These are phyloP conservation scores for Sequoia sempervirens DNA, from an alignment of 75 land plant species.

Conservation along the genomic window DNA sequence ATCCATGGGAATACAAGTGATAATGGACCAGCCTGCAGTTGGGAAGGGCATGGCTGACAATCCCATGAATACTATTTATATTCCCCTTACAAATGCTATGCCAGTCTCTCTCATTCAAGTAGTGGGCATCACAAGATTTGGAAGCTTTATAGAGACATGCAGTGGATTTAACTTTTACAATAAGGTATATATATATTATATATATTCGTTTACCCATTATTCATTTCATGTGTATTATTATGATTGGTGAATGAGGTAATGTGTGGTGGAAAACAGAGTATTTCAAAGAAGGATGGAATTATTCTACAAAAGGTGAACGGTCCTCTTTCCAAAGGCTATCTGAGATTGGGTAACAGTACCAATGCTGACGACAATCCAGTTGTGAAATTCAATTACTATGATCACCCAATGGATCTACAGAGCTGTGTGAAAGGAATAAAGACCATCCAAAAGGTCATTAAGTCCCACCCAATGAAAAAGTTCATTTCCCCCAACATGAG, in stretches of 20 bases:
- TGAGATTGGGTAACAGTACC: neutral
- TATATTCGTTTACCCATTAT: neutral
- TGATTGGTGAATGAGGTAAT: neutral
- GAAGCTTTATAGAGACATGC: constrained; percentile 56
- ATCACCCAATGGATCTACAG: neutral
- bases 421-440: neutral
- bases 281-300: neutral
- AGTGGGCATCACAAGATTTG: constrained; percentile 68
- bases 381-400: neutral
- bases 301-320: neutral
- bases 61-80: constrained; percentile 64
- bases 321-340: neutral
- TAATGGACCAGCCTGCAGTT: constrained; percentile 43
- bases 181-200: neutral
- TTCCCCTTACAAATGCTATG: constrained; percentile 39
- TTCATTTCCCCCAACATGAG: neutral
- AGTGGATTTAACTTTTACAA: constrained; percentile 32
- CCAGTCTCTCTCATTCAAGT: constrained; percentile 53
- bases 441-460: neutral
- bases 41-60: constrained; percentile 84
- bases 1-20: constrained; percentile 26
- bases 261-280: neutral
- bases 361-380: neutral
- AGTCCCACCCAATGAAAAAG: neutral
- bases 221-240: neutral